phyloP scores from a whole-genome alignment of 208 protist genomes.

The Crithidia bombi region DNA sequence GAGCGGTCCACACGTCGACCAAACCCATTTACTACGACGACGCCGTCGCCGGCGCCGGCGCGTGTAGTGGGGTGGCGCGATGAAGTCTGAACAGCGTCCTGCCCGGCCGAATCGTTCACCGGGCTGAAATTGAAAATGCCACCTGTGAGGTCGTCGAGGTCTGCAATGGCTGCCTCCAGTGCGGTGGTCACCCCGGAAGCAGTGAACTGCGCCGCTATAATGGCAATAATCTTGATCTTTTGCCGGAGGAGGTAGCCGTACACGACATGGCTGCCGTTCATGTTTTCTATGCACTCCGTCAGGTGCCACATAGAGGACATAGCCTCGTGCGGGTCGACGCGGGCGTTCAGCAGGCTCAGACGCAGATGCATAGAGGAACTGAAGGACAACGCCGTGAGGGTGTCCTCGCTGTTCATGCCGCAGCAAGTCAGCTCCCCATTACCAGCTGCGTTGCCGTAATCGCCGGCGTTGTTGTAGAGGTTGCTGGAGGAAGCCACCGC shows the following conservation, averaged over 20 bases:
- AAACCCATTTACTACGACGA: neutral
- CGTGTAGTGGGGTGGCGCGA: neutral
- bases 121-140: constrained; percentile 33
- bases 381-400: constrained; percentile 30
- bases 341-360: constrained; percentile 43
- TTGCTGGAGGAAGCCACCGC: constrained; percentile 1
- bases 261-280: constrained; percentile 39
- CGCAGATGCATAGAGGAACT: constrained; percentile 28
- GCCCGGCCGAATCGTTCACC: neutral
- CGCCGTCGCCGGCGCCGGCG: neutral
- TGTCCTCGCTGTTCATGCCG: constrained; percentile 25
- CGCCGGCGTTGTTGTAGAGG: neutral
- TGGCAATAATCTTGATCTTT: constrained; percentile 42
- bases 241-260: constrained; percentile 38
- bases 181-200: constrained; percentile 34
- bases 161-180: constrained; percentile 38
- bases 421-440: neutral
- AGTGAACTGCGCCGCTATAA: constrained; percentile 39
- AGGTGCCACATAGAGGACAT: constrained; percentile 46
- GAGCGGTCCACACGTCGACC: constrained; percentile 6
- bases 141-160: constrained; percentile 44
- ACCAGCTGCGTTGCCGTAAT: neutral
- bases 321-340: constrained; percentile 41
- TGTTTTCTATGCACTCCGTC: constrained; percentile 37
- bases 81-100: too few species aligned